Evolutionary conservation across 768 basidiomycete species (phyloP).

Genomic region (Sarcomyxa edulis): DNA sequence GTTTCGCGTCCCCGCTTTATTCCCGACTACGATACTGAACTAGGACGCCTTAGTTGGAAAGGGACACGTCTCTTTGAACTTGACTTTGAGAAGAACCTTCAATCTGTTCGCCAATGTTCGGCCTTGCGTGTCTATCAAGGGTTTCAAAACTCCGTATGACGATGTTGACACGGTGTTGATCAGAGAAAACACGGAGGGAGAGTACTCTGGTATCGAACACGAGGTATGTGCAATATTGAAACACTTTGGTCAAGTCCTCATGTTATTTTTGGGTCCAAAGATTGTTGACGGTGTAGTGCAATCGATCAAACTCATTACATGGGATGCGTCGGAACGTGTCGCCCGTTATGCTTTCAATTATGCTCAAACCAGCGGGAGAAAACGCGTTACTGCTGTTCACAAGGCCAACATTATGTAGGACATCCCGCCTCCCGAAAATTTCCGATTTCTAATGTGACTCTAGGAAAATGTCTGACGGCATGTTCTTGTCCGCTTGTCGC

Average conservation of each 20-base stretch:
- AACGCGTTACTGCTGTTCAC: slow-evolving; percentile 96
- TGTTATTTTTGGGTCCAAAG: slow-evolving; percentile 30
- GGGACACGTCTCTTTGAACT: slow-evolving; percentile 96
- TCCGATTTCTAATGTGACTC: slow-evolving; percentile 1
- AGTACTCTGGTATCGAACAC: slow-evolving; percentile 99
- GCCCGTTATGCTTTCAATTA: slow-evolving; percentile 99
- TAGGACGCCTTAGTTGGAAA: slow-evolving; percentile 71
- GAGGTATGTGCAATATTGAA: slow-evolving; percentile 52
- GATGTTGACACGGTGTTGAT: slow-evolving; percentile 98
- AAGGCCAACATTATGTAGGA: slow-evolving; percentile 98
- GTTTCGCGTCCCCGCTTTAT: slow-evolving; percentile 22
- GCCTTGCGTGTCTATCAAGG: slow-evolving; percentile 92
- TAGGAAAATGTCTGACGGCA: slow-evolving; percentile 99
- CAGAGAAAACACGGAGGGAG: slow-evolving; percentile 99
- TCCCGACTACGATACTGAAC: slow-evolving; percentile 5
- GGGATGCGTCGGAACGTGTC: slow-evolving; percentile 97
- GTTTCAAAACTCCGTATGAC: slow-evolving; percentile 98
- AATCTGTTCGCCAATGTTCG: slow-evolving; percentile 98
- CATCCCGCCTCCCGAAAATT: not conserved
- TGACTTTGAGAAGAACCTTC: slow-evolving; percentile 96
- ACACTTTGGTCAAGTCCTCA: slow-evolving; percentile 3
- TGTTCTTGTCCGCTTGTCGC: slow-evolving; percentile 98
- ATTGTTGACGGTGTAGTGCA: slow-evolving; percentile 97
- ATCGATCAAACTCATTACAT: slow-evolving; percentile 98
- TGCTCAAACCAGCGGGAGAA: slow-evolving; percentile 81